phyloP scores from a whole-genome alignment of 768 basidiomycete genomes.

The Panaeolus cyanescens region DNA sequence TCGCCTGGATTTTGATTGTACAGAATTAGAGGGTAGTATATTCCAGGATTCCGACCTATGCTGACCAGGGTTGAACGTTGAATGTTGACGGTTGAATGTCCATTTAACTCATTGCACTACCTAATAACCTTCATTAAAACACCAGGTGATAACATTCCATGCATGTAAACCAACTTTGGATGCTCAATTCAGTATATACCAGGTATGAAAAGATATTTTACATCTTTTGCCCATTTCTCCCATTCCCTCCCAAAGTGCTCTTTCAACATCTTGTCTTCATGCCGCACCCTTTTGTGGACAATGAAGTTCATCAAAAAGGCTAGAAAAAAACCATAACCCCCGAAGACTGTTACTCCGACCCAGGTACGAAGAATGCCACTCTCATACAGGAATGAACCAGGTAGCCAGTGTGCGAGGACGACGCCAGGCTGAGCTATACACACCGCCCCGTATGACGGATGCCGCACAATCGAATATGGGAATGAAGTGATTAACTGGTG shows the following conservation, averaged over 20 bases:
- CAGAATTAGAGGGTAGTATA: too few relatives aligned
- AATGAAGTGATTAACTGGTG: slow-evolving; percentile 45
- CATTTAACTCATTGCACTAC: too few relatives aligned
- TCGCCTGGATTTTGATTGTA: too few relatives aligned
- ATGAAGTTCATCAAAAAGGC: slow-evolving; percentile 19
- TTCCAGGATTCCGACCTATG: too few relatives aligned
- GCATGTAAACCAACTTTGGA: too few relatives aligned
- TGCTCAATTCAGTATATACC: slow-evolving; percentile 46
- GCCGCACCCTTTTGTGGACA: slow-evolving; percentile 31
- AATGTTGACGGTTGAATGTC: too few relatives aligned
- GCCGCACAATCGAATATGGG: slow-evolving; percentile 44
- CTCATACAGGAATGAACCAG: slow-evolving; percentile 18
- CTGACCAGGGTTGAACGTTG: too few relatives aligned
- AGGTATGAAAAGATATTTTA: slow-evolving; percentile 49
- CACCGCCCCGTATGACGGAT: slow-evolving; percentile 44
- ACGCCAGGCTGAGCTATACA: slow-evolving; percentile 17
- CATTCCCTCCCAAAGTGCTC: slow-evolving; percentile 41
- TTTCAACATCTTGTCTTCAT: slow-evolving; percentile 43
- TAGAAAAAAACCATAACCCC: slow-evolving; percentile 13
- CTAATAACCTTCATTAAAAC: too few relatives aligned
- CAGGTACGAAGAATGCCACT: slow-evolving; percentile 7
- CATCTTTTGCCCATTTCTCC: slow-evolving; percentile 42
- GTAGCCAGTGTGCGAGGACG: slow-evolving; percentile 11
- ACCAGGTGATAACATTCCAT: too few relatives aligned
- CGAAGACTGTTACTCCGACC: not conserved